phyloP scores from a whole-genome alignment of 2,329 filamentous ascomycete genomes.

The Aspergillus piperis region DNA sequence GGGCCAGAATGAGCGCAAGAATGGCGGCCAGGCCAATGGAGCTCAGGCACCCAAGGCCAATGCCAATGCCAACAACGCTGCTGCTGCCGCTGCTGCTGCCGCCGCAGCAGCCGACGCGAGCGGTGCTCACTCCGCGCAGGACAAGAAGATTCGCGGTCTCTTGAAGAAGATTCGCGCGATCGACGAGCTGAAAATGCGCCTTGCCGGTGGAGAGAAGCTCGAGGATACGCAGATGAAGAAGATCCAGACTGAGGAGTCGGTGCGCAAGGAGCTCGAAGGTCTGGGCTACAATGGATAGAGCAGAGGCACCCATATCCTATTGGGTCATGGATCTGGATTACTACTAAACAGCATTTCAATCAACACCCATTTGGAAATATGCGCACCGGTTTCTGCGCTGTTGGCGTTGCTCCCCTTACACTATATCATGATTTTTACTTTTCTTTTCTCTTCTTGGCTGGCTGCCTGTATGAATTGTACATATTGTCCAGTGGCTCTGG shows the following conservation, averaged over 20 bases:
- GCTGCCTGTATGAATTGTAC: constrained; percentile 1
- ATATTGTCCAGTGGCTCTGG: constrained; percentile 1
- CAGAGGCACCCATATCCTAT: background rate
- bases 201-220: constrained; percentile 90
- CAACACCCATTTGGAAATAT: background rate
- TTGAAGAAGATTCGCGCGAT: constrained; percentile 98
- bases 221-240: constrained; percentile 99
- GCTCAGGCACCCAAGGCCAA: constrained; percentile 25
- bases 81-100: constrained; percentile 27
- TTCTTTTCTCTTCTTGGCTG: background rate
- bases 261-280: constrained; percentile 77
- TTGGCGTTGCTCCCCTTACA: background rate
- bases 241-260: constrained; percentile 82
- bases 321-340: background rate
- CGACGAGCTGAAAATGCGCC: constrained; percentile 95
- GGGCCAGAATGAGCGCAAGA: constrained; percentile 41
- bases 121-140: constrained; percentile 63
- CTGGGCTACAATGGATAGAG: constrained; percentile 52
- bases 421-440: background rate
- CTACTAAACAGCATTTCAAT: background rate
- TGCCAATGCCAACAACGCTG: constrained; percentile 28
- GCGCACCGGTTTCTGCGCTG: background rate
- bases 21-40: constrained; percentile 26
- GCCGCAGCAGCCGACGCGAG: constrained; percentile 20
- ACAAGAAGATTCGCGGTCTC: constrained; percentile 91